Evolutionary conservation across 768 basidiomycete genomes (phyloP).

Genomic region (Calocybe gangraenosa): DNA sequence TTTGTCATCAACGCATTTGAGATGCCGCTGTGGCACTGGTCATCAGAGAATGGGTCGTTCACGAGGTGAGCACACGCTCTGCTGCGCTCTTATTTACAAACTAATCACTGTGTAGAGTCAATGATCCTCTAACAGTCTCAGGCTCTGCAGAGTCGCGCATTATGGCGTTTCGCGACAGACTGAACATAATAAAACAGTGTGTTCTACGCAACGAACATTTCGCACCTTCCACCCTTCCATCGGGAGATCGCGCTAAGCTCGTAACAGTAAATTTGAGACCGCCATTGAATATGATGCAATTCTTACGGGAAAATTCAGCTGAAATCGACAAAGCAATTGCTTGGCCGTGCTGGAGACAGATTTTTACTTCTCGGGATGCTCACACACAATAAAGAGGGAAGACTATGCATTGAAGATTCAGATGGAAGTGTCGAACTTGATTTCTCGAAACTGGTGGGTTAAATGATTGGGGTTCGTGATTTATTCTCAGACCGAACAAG

Average conservation of each 20-base stretch:
- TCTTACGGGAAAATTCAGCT: conserved; percentile 43
- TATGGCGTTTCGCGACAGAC: conserved; percentile 73
- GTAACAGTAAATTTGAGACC: conserved; percentile 61
- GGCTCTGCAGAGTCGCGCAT: conserved; percentile 83
- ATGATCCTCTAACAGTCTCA: conserved; percentile 60
- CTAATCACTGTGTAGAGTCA: conserved; percentile 35
- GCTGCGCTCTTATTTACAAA: neutral
- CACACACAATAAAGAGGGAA: conserved; percentile 83
- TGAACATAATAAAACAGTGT: conserved; percentile 90
- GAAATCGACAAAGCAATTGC: conserved; percentile 91
- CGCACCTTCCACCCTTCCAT: conserved; percentile 90
- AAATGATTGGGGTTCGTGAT: conserved; percentile 3
- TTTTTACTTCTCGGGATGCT: conserved; percentile 96
- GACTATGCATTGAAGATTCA: conserved; percentile 86
- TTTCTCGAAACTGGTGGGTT: conserved; percentile 75
- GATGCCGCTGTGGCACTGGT: conserved; percentile 95
- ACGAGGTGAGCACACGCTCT: conserved; percentile 68
- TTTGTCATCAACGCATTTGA: conserved; percentile 88
- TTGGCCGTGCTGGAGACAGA: conserved; percentile 84
- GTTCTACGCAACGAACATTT: conserved; percentile 96
- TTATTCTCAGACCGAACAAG: conserved; percentile 16
- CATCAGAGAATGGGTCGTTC: conserved; percentile 79
- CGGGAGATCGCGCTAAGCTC: conserved; percentile 79
- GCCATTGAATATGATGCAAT: neutral
- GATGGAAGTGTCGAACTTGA: conserved; percentile 90